Conservation (phyloP, 768 basidiomycete genomes). For the Amanita pseudoporphyria region DNA sequence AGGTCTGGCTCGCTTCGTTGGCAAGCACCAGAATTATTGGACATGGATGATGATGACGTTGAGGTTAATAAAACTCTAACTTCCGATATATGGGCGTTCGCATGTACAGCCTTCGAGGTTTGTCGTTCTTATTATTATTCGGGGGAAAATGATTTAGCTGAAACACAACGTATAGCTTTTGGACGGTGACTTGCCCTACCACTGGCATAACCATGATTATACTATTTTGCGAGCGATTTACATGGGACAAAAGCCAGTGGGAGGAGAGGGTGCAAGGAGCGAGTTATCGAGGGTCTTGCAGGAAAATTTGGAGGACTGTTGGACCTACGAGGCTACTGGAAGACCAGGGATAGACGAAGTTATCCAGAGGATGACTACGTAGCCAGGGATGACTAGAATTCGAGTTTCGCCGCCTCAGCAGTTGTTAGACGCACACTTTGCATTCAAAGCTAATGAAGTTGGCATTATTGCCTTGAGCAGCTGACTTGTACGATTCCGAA, state of each 20-base stretch:
- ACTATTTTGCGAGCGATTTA: constrained; percentile 18
- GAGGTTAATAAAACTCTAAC: constrained; percentile 9
- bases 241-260: constrained; percentile 11
- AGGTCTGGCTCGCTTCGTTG: constrained; percentile 19
- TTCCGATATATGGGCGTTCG: constrained; percentile 24
- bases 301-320: constrained; percentile 12
- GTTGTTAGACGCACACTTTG: too few relatives aligned
- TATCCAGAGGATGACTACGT: not conserved
- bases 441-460: too few relatives aligned
- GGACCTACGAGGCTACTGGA: constrained; percentile 10
- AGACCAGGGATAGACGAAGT: constrained; percentile 11
- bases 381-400: too few relatives aligned
- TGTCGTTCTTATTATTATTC: too few relatives aligned
- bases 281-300: constrained; percentile 1
- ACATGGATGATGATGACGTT: constrained; percentile 9
- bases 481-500: too few relatives aligned
- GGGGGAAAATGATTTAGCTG: too few relatives aligned
- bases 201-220: constrained; percentile 15
- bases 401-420: too few relatives aligned
- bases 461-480: too few relatives aligned
- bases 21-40: constrained; percentile 22
- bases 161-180: too few relatives aligned
- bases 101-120: constrained; percentile 23
- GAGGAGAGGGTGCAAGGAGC: constrained; percentile 8
- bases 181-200: constrained; percentile 19